Evolutionary conservation across 2,329 filamentous ascomycete species (phyloP).

Genomic region (Talaromyces sp.): DNA sequence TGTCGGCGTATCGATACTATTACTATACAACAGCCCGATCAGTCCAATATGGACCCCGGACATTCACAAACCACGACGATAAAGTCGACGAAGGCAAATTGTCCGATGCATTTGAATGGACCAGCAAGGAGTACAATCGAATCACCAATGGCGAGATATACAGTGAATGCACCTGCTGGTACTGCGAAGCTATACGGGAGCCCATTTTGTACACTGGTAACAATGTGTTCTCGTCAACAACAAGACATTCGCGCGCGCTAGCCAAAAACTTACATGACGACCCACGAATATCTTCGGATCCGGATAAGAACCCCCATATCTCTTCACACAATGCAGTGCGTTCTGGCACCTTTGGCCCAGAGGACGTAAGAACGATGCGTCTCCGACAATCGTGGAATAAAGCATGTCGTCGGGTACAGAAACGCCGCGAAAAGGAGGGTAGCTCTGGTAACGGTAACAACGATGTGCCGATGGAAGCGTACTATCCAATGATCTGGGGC

Average conservation of each 20-base stretch:
- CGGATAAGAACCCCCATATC: not conserved
- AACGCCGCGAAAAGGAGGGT: not conserved
- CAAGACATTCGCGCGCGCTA: not conserved
- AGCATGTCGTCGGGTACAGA: not conserved
- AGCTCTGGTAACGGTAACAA: not conserved
- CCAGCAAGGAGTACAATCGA: slow-evolving; percentile 1
- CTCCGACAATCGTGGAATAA: not conserved
- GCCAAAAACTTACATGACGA: not conserved
- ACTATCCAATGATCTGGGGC: slow-evolving; percentile 39
- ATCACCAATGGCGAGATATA: not conserved
- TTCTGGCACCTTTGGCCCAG: not conserved
- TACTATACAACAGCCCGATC: not conserved
- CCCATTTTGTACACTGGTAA: not conserved
- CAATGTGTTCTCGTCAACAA: not conserved
- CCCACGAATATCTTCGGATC: not conserved
- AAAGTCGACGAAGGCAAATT: slow-evolving; percentile 4
- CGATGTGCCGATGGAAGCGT: not conserved
- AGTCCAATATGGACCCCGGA: not conserved
- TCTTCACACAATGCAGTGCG: slow-evolving; percentile 2
- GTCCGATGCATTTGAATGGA: slow-evolving; percentile 6
- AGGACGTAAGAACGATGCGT: not conserved
- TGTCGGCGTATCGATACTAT: slow-evolving; percentile 14
- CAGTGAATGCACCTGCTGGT: slow-evolving; percentile 9
- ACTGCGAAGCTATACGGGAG: slow-evolving; percentile 6
- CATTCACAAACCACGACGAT: slow-evolving; percentile 6